Conservation (phyloP, 768 basidiomycete species). For the Boletus vermiculosoides region DNA sequence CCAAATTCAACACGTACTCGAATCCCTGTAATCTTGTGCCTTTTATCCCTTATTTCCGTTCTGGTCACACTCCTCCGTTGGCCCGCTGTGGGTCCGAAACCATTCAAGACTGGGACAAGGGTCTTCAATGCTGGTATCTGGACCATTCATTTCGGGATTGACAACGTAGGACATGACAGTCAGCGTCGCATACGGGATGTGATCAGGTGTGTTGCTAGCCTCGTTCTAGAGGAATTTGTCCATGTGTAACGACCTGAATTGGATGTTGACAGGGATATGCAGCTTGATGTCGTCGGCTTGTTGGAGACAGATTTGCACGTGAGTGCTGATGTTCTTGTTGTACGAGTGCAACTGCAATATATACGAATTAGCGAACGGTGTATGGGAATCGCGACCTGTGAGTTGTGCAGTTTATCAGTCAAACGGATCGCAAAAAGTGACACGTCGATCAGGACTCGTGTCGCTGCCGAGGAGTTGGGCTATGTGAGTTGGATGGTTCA, state of each 20-base stretch:
- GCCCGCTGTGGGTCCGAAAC: conserved; percentile 48
- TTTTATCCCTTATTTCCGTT: conserved; percentile 48
- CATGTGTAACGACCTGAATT: neutral
- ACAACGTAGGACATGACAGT: conserved; percentile 35
- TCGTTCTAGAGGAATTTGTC: neutral
- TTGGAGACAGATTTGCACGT: conserved; percentile 87
- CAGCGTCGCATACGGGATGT: conserved; percentile 34
- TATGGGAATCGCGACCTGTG: conserved; percentile 87
- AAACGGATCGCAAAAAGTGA: neutral
- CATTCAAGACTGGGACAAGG: conserved; percentile 62
- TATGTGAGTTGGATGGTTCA: conserved; percentile 53
- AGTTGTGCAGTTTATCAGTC: conserved; percentile 15
- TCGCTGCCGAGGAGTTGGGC: conserved; percentile 73
- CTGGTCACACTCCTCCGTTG: conserved; percentile 53
- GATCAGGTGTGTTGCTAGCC: conserved; percentile 58
- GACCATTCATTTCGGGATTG: conserved; percentile 87
- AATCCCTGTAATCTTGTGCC: conserved; percentile 36
- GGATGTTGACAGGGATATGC: conserved; percentile 56
- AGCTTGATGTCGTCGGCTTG: conserved; percentile 82
- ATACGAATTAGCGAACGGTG: conserved; percentile 50
- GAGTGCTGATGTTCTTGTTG: conserved; percentile 27
- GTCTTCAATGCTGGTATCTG: conserved; percentile 84
- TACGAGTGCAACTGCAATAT: neutral
- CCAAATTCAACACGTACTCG: conserved; percentile 26
- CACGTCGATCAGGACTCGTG: conserved; percentile 55